These are phyloP conservation scores for Akanthomyces muscarius DNA, from an alignment of 2,329 filamentous ascomycete genomes.

Conservation along the genomic window DNA sequence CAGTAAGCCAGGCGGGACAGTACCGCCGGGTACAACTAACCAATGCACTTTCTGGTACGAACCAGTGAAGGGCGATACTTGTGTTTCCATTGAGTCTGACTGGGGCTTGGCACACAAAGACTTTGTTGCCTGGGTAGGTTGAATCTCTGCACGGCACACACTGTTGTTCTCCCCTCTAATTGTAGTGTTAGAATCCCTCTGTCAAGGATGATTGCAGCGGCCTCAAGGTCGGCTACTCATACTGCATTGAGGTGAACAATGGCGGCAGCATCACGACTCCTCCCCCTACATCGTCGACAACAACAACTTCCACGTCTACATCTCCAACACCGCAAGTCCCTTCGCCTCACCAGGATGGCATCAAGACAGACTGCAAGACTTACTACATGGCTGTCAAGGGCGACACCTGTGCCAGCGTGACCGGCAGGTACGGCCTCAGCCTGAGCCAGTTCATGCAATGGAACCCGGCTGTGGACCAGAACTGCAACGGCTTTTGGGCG, in stretches of 20 bases:
- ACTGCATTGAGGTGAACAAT: constrained; percentile 12
- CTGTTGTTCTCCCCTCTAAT: no score
- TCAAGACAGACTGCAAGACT: constrained; percentile 8
- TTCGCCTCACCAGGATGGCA: not conserved
- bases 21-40: no score
- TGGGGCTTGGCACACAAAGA: no score
- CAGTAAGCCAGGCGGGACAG: no score
- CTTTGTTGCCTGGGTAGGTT: no score
- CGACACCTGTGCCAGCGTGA: constrained; percentile 6
- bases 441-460: not conserved
- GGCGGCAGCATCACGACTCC: no score
- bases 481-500: not conserved
- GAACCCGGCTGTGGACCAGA: constrained; percentile 2
- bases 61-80: no score
- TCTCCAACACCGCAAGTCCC: not conserved
- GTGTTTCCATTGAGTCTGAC: no score
- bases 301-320: not conserved
- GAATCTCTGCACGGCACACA: no score
- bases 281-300: no score
- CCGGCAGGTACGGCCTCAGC: not conserved
- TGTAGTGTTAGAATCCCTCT: constrained; percentile 9
- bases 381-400: constrained; percentile 1
- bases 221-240: constrained; percentile 6
- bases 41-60: no score
- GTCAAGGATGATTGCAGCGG: constrained; percentile 4